These are phyloP conservation scores for Penicillium sp. DNA, from an alignment of 2,329 filamentous ascomycete genomes.

Conservation along the genomic window DNA sequence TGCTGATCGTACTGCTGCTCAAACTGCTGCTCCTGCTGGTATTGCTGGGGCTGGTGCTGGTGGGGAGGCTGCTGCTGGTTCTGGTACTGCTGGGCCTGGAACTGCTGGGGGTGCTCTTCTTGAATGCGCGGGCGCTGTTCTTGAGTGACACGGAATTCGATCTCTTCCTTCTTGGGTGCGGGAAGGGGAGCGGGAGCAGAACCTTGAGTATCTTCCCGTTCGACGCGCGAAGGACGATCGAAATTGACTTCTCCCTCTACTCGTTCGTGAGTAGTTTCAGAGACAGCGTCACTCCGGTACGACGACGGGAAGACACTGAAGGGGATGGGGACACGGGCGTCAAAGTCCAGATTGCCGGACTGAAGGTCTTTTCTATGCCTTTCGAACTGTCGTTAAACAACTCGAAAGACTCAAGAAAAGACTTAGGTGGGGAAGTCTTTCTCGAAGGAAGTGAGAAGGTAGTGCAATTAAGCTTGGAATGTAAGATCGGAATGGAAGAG, in stretches of 20 bases:
- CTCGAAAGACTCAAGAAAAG: conserved; percentile 53
- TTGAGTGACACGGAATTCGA: conserved; percentile 72
- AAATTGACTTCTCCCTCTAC: conserved; percentile 88
- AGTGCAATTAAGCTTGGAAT: conserved; percentile 17
- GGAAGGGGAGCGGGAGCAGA: conserved; percentile 65
- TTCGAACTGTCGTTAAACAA: conserved; percentile 50
- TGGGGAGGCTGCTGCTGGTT: conserved; percentile 6
- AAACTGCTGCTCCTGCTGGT: not conserved
- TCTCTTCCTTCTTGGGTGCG: conserved; percentile 74
- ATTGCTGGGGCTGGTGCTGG: conserved; percentile 4
- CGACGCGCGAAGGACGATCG: conserved; percentile 75
- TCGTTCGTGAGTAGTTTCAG: conserved; percentile 69
- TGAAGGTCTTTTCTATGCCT: conserved; percentile 71
- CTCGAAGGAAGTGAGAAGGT: conserved; percentile 24
- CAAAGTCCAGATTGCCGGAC: conserved; percentile 99
- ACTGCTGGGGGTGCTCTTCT: conserved; percentile 8
- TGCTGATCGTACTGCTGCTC: not conserved
- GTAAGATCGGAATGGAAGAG: conserved; percentile 21
- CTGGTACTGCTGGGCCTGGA: not conserved
- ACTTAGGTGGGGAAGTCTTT: conserved; percentile 45
- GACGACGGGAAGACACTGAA: conserved; percentile 99
- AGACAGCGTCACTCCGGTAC: conserved; percentile 77
- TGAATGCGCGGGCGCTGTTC: conserved; percentile 38
- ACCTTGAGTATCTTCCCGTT: conserved; percentile 95
- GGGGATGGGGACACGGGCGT: conserved; percentile 97